phyloP scores from a whole-genome alignment of 2,329 filamentous ascomycete species.

The Pseudogymnoascus sp. region DNA sequence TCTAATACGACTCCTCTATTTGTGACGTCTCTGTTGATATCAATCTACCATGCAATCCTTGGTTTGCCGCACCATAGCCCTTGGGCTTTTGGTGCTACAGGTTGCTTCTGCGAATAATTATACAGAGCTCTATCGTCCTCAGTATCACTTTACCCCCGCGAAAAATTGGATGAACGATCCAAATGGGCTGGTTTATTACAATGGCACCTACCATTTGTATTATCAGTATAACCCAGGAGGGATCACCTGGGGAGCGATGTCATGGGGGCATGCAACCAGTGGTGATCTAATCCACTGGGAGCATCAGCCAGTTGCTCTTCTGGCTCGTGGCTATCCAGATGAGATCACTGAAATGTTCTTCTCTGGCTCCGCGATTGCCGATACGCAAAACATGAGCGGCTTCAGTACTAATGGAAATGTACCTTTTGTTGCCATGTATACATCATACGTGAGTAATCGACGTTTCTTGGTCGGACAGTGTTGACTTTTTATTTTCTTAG shows the following conservation, averaged over 20 bases:
- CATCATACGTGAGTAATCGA: background rate
- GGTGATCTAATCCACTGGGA: conserved; percentile 55
- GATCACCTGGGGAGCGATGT: conserved; percentile 46
- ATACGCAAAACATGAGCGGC: conserved; percentile 55
- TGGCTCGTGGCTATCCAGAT: conserved; percentile 28
- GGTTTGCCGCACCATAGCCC: background rate
- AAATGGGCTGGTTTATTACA: conserved; percentile 45
- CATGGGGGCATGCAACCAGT: conserved; percentile 60
- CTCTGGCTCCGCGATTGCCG: conserved; percentile 49
- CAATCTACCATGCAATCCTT: background rate
- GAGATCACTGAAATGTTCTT: conserved; percentile 33
- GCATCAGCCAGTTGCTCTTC: conserved; percentile 53
- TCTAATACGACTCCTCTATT: background rate
- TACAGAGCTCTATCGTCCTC: background rate
- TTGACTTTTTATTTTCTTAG: background rate
- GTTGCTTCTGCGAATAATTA: background rate
- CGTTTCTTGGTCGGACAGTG: background rate
- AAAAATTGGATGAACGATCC: conserved; percentile 52
- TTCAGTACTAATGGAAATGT: conserved; percentile 52
- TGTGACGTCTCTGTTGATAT: background rate
- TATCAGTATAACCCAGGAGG: conserved; percentile 53
- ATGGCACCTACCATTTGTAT: conserved; percentile 54
- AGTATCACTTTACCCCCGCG: conserved; percentile 46
- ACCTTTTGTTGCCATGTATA: conserved; percentile 48
- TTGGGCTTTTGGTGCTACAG: background rate